A percentile compares a stretch with the other conserved stretches of the same genome.
These are phyloP conservation scores for Cymodocea nodosa DNA, from an alignment of 116 monocot genomes.

Conservation along the genomic window DNA sequence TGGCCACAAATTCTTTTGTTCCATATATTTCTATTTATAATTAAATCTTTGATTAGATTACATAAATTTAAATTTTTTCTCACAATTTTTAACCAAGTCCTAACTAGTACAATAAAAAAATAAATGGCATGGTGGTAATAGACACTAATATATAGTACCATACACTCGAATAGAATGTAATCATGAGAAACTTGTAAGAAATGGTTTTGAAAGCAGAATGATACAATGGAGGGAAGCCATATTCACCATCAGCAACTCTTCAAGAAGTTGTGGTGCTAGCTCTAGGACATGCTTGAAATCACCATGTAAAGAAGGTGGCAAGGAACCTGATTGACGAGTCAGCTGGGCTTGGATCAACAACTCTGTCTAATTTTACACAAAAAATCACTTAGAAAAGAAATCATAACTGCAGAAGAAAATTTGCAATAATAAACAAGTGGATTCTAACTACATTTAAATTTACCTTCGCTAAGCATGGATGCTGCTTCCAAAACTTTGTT, in stretches of 20 bases:
- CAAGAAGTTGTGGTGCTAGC: conserved; percentile 67
- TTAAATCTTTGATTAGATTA: background rate
- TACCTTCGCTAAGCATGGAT: conserved; percentile 94
- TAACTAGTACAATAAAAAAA: too few species aligned
- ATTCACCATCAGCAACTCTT: conserved; percentile 52
- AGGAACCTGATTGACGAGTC: conserved; percentile 32
- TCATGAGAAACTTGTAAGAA: background rate
- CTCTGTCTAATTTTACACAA: conserved; percentile 33
- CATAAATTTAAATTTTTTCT: too few species aligned
- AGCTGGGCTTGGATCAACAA: conserved; percentile 58
- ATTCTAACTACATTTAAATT: conserved; percentile 2
- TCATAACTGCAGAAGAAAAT: background rate
- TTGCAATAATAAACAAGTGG: background rate
- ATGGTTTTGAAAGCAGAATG: background rate
- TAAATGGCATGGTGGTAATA: too few species aligned
- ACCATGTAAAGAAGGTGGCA: conserved; percentile 35
- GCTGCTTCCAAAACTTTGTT: conserved; percentile 99
- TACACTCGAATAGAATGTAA: background rate
- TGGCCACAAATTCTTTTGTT: background rate
- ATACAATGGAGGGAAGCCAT: background rate
- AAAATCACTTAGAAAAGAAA: background rate
- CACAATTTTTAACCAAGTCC: too few species aligned
- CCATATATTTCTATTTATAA: background rate
- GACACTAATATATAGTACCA: background rate
- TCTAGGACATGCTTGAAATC: conserved; percentile 64